Base-by-base conservation (phyloP, 208 protist genomes). In the Eutreptiella sp. region DNA sequence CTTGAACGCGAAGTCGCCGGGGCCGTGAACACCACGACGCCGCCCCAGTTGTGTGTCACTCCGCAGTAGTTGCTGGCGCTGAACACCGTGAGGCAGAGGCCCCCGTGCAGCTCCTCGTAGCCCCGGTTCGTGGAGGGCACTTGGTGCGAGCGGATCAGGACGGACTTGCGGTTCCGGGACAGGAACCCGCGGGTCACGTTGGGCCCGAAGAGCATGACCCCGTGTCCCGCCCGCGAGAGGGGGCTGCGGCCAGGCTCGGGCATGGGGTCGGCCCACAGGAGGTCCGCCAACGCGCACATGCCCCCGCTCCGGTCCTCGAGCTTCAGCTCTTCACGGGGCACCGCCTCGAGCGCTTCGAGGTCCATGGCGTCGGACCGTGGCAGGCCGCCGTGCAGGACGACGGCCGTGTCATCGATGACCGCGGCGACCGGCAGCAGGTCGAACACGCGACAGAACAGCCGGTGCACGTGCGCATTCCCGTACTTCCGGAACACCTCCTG, bases 31-130 rank as follows among this genome's bases (percentile, higher is more conserved):
- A n/a, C n/a, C n/a, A n/a, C n/a, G n/a, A n/a, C n/a, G n/a, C 77
- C 68, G 57, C 84, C 85, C 53, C 80, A 80, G 70, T 91, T 88
- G 39, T 75, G 81, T 47, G 84, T 81, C 9, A 86, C 81, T 7
- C 92, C 90, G 65, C 94, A 95, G 75, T 98, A 98, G 72, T 98
- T 97, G 54, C 92, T 95, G 7, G 94, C 94, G n/a, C 86, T 94
- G 75, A 98, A 98, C 42, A 98, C 76, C 23, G 95, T 98, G 62
- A 97, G 80, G 32, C 92, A 83, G 36, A 81, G 75, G 29, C 84
- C 88, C 64, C 88, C 76, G 72, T 95, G 86, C 47, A 88, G 81
- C 39, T 95, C 80, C 76, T 95, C 84, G 68, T 97, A 96, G 26
- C 92, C 88, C n/a, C n/a, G n/a, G n/a, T n/a, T n/a, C 42, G 79